Percentiles rank a stretch among this genome's conserved stretches.
These are phyloP conservation scores for Suillus fuscotomentosus DNA, from an alignment of 768 basidiomycete species.

Conservation along the genomic window DNA sequence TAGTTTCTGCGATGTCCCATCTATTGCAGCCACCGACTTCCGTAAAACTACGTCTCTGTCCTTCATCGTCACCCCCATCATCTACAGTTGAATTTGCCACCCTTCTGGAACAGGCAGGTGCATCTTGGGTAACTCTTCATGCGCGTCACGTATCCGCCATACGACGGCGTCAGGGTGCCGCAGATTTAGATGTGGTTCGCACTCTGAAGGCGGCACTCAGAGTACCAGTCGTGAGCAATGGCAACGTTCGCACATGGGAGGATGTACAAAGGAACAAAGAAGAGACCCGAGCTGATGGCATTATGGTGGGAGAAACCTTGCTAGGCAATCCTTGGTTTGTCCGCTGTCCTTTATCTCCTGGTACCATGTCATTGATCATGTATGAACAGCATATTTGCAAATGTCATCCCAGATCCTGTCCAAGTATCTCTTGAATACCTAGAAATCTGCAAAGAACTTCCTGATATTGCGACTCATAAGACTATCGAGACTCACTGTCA, in stretches of 20 bases:
- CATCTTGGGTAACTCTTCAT: slow-evolving; percentile 71
- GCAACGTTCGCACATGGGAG: slow-evolving; percentile 63
- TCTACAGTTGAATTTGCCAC: slow-evolving; percentile 57
- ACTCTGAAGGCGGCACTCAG: slow-evolving; percentile 48
- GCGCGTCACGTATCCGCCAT: slow-evolving; percentile 70
- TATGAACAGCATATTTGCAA: slow-evolving; percentile 53
- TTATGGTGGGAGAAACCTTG: slow-evolving; percentile 82
- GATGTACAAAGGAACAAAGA: slow-evolving; percentile 55
- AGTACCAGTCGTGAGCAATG: slow-evolving; percentile 73
- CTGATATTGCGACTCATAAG: slow-evolving; percentile 46
- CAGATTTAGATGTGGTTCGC: slow-evolving; percentile 61
- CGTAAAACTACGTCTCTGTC: slow-evolving; percentile 60
- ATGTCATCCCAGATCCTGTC: slow-evolving; percentile 57
- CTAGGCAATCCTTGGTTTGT: slow-evolving; percentile 72
- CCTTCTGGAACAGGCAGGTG: slow-evolving; percentile 62
- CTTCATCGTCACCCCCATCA: slow-evolving; percentile 38
- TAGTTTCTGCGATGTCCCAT: slow-evolving; percentile 64
- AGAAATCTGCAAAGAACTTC: slow-evolving; percentile 51
- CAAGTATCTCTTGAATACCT: slow-evolving; percentile 71
- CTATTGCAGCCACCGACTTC: slow-evolving; percentile 66
- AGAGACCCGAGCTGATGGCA: slow-evolving; percentile 64
- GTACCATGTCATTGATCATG: not conserved
- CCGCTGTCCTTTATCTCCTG: not conserved
- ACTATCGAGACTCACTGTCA: slow-evolving; percentile 62
- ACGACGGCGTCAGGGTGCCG: slow-evolving; percentile 68